Conservation (phyloP, 257 asterid genomes). For the Solanum okadae region DNA sequence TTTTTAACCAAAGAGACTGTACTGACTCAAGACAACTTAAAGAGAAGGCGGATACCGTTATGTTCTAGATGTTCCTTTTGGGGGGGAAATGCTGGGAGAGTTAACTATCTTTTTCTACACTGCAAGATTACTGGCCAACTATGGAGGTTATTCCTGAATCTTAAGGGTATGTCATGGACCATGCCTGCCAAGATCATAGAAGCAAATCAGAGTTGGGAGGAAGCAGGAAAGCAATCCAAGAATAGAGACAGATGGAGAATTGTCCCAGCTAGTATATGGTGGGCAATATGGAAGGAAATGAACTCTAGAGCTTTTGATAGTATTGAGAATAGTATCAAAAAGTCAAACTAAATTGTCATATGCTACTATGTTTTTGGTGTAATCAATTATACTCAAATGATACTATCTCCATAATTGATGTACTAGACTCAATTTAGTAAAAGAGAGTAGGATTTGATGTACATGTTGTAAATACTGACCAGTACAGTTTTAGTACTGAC, state of each 20-base stretch:
- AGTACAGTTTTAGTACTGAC: neutral
- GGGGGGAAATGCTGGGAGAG: neutral
- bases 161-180: neutral
- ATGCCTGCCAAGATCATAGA: neutral
- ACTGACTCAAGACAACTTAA: neutral
- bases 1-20: neutral
- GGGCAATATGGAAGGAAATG: neutral
- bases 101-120: neutral
- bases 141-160: neutral
- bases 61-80: neutral
- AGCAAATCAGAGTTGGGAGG: neutral
- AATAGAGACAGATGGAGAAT: neutral
- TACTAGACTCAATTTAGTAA: neutral
- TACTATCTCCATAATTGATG: neutral
- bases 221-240: neutral
- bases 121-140: neutral
- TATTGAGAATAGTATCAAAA: neutral
- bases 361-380: neutral
- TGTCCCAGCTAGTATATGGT: neutral
- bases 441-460: neutral
- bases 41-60: neutral
- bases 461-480: neutral
- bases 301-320: neutral
- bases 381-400: neutral
- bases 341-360: neutral